Base-by-base conservation (phyloP, 2,329 filamentous ascomycete genomes). In the Aspergillus floridensis region DNA sequence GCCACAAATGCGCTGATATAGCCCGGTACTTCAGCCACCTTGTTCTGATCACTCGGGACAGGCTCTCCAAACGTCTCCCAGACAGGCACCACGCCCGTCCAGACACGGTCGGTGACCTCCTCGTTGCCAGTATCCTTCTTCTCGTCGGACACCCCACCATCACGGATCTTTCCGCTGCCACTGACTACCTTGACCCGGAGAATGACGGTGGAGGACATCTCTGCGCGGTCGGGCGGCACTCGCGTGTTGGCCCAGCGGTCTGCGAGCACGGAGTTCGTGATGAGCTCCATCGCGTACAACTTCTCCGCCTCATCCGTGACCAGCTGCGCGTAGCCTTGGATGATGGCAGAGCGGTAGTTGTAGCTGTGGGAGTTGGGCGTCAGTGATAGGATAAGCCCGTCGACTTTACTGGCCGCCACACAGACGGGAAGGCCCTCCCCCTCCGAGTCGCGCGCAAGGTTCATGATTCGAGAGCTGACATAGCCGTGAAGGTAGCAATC, bases 401-500 rank as follows among this genome's bases (percentile, higher is more conserved):
- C 91, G 44, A 96, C 77, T 70, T 89, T 86, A 49, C 86, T 90
- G 1, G 89, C 89, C 22, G 88, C 83, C 35, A 95, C 80, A 69
- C 86, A 89, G 47, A 96, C 77, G 1, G 91, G 89, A 21, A 96
- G 75, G 10, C 88, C 88, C 24, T 79, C 68, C 7, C 75, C 73
- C 38, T 76, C 71, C 16, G 71, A 70, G 12, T 68, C 70, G 5
- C 82, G 79, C 14, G 86, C 81, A 7, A 89, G 74, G 63, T 88
- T 88, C 81, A 93, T 89, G 35, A 96, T 80, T 7, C 92, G 88
- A 0, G 87, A 87, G 60, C 87, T 90, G 66, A 93, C 88, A 74
- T 93, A 96, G 70, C 91, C 91, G 75, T 96, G 92, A 7, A 96
- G 82, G 73, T 96, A 96, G 62, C 89, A 82, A 59, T 92, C 88